Evolutionary conservation across 176 grass and related monocot genomes (phyloP).

Genomic region (Carex scoparia): DNA sequence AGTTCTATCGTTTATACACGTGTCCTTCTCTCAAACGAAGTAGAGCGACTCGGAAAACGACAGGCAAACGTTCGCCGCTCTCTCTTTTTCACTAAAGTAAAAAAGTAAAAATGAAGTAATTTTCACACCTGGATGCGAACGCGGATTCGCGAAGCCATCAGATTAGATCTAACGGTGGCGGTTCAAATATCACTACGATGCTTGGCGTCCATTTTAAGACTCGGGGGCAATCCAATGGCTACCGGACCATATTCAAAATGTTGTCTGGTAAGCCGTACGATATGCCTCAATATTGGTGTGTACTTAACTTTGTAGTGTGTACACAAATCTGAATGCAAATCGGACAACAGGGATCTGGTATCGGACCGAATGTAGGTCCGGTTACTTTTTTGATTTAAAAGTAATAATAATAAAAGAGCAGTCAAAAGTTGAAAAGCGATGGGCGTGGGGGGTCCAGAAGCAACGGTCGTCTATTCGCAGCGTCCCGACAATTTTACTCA

Average conservation of each 20-base stretch:
- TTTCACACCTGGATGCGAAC: neutral
- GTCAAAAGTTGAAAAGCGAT: slow-evolving; percentile 13
- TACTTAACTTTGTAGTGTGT: too few species aligned
- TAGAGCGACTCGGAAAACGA: slow-evolving; percentile 15
- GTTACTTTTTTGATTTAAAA: too few species aligned
- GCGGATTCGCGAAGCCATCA: neutral
- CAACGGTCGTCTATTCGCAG: slow-evolving; percentile 29
- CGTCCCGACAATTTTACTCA: slow-evolving; percentile 18
- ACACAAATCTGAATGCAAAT: too few species aligned
- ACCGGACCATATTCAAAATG: too few species aligned
- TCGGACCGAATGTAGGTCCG: too few species aligned
- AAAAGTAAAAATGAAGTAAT: neutral
- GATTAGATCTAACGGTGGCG: neutral
- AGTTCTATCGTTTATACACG: neutral
- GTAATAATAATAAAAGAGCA: neutral
- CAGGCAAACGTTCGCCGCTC: neutral
- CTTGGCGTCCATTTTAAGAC: too few species aligned
- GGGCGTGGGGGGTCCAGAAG: neutral
- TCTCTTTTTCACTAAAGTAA: neutral
- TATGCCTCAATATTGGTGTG: too few species aligned
- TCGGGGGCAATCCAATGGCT: too few species aligned
- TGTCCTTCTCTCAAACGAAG: neutral
- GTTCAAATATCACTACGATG: neutral
- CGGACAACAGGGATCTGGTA: too few species aligned
- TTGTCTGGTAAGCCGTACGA: too few species aligned